These are phyloP conservation scores for Neurospora sp. DNA, from an alignment of 2,329 filamentous ascomycete species.

Conservation along the genomic window DNA sequence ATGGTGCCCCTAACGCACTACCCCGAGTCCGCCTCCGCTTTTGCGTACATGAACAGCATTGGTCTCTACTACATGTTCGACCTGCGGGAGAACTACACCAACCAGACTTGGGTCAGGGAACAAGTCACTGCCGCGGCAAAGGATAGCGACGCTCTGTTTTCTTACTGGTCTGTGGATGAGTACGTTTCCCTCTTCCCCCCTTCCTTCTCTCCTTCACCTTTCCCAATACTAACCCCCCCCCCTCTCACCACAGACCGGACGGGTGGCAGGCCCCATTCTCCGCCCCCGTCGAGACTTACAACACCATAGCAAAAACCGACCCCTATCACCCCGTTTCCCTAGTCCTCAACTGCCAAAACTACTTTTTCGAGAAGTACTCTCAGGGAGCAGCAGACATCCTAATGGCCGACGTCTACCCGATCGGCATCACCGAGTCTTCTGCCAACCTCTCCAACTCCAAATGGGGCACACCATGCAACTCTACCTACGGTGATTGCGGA, in stretches of 20 bases:
- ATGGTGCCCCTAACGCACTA: conserved; percentile 34
- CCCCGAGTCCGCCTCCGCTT: conserved; percentile 25
- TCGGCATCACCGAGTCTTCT: conserved; percentile 29
- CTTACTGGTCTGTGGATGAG: conserved; percentile 38
- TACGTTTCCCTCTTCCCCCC: too few species aligned
- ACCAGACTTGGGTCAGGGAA: conserved; percentile 28
- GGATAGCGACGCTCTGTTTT: conserved; percentile 29
- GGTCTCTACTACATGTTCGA: conserved; percentile 35
- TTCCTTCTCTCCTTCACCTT: too few species aligned
- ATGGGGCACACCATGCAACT: conserved; percentile 47
- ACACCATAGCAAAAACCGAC: conserved; percentile 13
- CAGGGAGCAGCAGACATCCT: conserved; percentile 46
- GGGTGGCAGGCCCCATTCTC: conserved; percentile 45
- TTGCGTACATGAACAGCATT: conserved; percentile 29
- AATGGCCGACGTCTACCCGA: conserved; percentile 50
- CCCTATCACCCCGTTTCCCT: conserved; percentile 49
- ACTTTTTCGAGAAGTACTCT: conserved; percentile 46
- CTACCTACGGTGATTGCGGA: conserved; percentile 51
- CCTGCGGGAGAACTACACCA: conserved; percentile 33
- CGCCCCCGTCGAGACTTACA: conserved; percentile 31
- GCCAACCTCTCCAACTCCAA: conserved; percentile 40
- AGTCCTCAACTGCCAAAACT: conserved; percentile 44
- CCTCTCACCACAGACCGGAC: conserved; percentile 28
- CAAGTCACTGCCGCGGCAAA: conserved; percentile 29
- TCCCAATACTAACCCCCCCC: too few species aligned